Conservation (phyloP, 805 yeast genomes). For the Cyberlindnera euphorbiiphila region DNA sequence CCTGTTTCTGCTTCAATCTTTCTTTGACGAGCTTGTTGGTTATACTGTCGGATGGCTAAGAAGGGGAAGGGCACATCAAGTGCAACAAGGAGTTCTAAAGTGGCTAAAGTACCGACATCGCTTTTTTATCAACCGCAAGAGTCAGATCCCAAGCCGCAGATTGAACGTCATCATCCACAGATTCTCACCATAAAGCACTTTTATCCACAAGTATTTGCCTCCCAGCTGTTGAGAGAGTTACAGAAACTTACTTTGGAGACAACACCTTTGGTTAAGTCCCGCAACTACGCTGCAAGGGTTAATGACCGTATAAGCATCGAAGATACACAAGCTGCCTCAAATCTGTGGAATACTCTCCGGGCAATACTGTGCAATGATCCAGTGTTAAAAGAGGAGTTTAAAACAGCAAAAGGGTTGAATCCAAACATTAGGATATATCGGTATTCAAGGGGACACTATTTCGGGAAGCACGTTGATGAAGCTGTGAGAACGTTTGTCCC, state of each 20-base stretch:
- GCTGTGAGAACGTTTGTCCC: conserved; percentile 35
- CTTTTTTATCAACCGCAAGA: conserved; percentile 1
- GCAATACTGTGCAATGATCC: conserved; percentile 29
- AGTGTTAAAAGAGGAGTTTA: conserved; percentile 33
- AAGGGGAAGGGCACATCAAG: background rate
- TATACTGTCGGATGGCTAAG: conserved; percentile 10
- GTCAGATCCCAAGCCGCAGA: conserved; percentile 3
- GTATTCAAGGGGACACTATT: conserved; percentile 53
- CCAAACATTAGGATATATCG: conserved; percentile 55
- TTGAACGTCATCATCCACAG: conserved; percentile 14
- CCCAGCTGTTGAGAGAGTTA: conserved; percentile 10
- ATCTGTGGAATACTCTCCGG: conserved; percentile 42
- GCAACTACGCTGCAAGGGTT: conserved; percentile 52
- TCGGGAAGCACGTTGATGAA: conserved; percentile 61
- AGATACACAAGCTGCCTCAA: conserved; percentile 35
- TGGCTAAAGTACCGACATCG: conserved; percentile 8
- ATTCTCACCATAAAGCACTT: conserved; percentile 21
- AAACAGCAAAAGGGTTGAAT: conserved; percentile 44
- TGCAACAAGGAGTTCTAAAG: background rate
- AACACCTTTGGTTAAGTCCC: conserved; percentile 45
- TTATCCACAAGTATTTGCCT: conserved; percentile 13
- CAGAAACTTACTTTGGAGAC: conserved; percentile 33
- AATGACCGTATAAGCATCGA: conserved; percentile 47
- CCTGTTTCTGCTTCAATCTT: no score
- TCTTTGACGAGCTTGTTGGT: no score